Percentiles rank a stretch among this genome's conserved stretches.
Evolutionary conservation across 306 rosid genomes (phyloP).

Genomic region (Purshia tridentata): DNA sequence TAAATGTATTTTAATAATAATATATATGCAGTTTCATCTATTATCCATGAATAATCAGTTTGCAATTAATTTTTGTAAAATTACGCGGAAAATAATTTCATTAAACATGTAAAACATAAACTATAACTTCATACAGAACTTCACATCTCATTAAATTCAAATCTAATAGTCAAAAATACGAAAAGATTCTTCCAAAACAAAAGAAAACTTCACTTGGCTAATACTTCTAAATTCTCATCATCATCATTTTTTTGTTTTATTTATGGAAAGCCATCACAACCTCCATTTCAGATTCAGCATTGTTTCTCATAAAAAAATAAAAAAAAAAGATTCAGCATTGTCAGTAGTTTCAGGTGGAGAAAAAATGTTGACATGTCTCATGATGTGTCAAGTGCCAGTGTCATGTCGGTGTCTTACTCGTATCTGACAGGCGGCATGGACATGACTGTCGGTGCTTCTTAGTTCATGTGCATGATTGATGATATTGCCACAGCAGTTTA

Average conservation of each 20-base stretch:
- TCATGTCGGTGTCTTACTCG: neutral
- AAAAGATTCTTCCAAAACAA: neutral
- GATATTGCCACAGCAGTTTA: neutral
- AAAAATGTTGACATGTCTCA: neutral
- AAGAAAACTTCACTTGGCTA: neutral
- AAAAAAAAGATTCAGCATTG: neutral
- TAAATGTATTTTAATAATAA: neutral
- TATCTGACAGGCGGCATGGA: no score
- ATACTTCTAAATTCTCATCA: neutral
- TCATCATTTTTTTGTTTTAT: neutral
- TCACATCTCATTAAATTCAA: neutral
- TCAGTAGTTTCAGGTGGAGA: neutral
- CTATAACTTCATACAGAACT: constrained; percentile 4
- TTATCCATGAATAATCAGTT: neutral
- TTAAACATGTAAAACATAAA: neutral
- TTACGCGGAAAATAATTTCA: neutral
- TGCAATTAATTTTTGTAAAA: neutral
- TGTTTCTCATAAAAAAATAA: no score
- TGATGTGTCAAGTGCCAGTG: neutral
- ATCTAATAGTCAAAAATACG: neutral
- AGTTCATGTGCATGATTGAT: neutral
- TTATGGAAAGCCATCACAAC: neutral
- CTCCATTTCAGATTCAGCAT: neutral
- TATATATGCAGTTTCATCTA: neutral
- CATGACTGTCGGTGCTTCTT: neutral